Percentiles rank a stretch among this genome's conserved stretches.
phyloP scores from a whole-genome alignment of 2,329 filamentous ascomycete species.

The Hypoxylon rubiginosum region DNA sequence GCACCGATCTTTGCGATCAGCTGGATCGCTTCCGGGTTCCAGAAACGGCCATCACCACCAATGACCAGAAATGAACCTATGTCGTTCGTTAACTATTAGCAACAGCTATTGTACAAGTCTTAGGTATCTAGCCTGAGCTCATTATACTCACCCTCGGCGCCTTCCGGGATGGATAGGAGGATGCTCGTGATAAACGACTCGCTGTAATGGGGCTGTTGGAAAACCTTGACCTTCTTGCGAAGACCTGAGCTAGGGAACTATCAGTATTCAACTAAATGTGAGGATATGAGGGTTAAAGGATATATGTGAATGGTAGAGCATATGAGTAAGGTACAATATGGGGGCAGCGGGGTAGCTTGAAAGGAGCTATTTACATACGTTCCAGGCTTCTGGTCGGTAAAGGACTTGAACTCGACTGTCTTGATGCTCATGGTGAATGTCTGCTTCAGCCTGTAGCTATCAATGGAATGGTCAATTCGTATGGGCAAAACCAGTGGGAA shows the following conservation, averaged over 20 bases:
- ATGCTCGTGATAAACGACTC: slow-evolving; percentile 96
- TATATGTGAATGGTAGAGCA: background rate
- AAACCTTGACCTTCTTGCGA: slow-evolving; percentile 98
- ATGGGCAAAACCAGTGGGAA: slow-evolving; percentile 1
- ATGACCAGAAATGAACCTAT: slow-evolving; percentile 87
- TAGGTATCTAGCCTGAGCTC: background rate
- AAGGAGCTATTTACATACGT: slow-evolving; percentile 77
- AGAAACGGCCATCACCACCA: slow-evolving; percentile 96
- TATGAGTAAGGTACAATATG: too few species aligned
- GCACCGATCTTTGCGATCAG: slow-evolving; percentile 97
- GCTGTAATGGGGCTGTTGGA: slow-evolving; percentile 95
- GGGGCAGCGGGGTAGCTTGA: slow-evolving; percentile 51
- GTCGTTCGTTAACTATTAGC: slow-evolving; percentile 21
- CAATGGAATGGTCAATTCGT: background rate
- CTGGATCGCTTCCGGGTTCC: slow-evolving; percentile 96
- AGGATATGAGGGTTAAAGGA: background rate
- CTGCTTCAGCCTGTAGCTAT: slow-evolving; percentile 1
- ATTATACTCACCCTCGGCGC: slow-evolving; percentile 74
- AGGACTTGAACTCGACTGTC: slow-evolving; percentile 86
- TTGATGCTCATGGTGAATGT: slow-evolving; percentile 72
- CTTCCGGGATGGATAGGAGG: slow-evolving; percentile 95
- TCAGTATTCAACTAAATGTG: slow-evolving; percentile 31
- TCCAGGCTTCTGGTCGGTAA: slow-evolving; percentile 97
- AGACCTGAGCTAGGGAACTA: slow-evolving; percentile 82
- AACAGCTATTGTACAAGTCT: background rate